Conservation (phyloP, 1,284 basidiomycete genomes). For the Paramarasmius palmivorus region DNA sequence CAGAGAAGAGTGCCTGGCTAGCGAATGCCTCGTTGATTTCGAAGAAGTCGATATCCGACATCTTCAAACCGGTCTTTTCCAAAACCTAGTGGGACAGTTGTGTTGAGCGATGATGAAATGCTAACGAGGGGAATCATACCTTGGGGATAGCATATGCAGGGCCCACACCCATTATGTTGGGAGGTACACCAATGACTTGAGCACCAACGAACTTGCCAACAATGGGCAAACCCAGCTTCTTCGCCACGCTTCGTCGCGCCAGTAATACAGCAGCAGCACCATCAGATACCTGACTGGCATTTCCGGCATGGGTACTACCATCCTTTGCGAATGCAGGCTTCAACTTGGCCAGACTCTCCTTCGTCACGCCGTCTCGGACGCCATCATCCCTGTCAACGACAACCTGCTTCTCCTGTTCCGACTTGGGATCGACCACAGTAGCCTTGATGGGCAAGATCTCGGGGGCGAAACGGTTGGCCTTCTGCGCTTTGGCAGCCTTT, state of each 20-base stretch:
- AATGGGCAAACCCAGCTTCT: constrained; percentile 88
- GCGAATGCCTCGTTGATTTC: constrained; percentile 97
- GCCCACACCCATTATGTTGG: constrained; percentile 89
- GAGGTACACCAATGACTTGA: constrained; percentile 82
- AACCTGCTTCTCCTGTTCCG: constrained; percentile 77
- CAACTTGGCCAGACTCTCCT: constrained; percentile 84
- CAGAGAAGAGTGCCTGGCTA: constrained; percentile 80
- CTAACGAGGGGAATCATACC: constrained; percentile 38
- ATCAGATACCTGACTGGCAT: constrained; percentile 96
- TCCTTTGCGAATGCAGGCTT: constrained; percentile 92
- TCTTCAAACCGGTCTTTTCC: constrained; percentile 70
- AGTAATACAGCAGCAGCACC: constrained; percentile 95
- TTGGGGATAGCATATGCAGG: constrained; percentile 91
- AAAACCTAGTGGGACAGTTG: constrained; percentile 40
- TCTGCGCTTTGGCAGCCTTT: constrained; percentile 86
- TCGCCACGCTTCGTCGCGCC: constrained; percentile 83
- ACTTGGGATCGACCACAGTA: constrained; percentile 81
- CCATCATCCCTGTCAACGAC: constrained; percentile 91
- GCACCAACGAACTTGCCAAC: constrained; percentile 89
- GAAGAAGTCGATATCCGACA: constrained; percentile 85
- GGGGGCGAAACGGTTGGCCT: constrained; percentile 87
- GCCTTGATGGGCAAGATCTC: constrained; percentile 91
- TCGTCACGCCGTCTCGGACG: constrained; percentile 88
- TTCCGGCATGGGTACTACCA: constrained; percentile 93
- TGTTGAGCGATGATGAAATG: constrained; percentile 40